Evolutionary conservation across 139 green algal genomes (phyloP).

Genomic region (Microglena sp.): DNA sequence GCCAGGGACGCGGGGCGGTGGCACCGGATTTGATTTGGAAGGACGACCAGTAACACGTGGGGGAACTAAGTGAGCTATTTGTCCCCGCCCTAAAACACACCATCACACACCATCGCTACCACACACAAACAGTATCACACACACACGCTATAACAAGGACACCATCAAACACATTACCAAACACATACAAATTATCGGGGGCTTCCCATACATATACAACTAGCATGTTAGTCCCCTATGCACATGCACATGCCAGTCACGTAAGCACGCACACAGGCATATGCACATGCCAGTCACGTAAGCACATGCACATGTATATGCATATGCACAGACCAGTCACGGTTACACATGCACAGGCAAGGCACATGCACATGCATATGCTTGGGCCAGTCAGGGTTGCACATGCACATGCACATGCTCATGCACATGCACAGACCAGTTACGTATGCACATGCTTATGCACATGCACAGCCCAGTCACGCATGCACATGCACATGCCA

Average conservation of each 20-base stretch:
- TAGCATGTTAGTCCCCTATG: background rate
- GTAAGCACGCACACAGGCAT: background rate
- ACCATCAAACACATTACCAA: no score
- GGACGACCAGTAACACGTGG: slow-evolving; percentile 19
- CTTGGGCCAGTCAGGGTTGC: background rate
- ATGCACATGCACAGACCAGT: background rate
- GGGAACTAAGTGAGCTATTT: no score
- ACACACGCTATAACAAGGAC: no score
- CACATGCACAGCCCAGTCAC: background rate
- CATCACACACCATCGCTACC: no score
- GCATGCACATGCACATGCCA: background rate
- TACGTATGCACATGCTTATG: background rate
- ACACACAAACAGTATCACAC: no score
- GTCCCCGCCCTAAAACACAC: no score
- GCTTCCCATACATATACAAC: no score
- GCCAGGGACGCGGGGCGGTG: slow-evolving; percentile 22
- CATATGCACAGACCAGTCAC: background rate
- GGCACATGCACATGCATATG: no score
- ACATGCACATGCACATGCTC: background rate
- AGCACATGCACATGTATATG: background rate
- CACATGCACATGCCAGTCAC: background rate
- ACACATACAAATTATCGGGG: no score
- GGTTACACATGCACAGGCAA: background rate
- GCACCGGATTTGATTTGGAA: slow-evolving; percentile 16
- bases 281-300: background rate